Conservation (phyloP, 106 monocot genomes). For the Hemerocallis citrina region DNA sequence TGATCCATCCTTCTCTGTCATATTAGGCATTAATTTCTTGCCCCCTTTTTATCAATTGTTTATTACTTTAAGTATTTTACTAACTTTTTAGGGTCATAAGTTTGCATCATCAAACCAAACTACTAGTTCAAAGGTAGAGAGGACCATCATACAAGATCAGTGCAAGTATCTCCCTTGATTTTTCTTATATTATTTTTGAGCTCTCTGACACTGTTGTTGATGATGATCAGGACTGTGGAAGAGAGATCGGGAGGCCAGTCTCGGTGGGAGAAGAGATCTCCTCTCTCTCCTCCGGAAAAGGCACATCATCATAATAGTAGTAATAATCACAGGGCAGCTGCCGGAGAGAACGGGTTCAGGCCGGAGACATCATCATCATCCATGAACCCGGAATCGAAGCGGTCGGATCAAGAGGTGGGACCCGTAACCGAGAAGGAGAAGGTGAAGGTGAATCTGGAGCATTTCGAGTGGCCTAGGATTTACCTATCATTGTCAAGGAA, state of each 20-base stretch:
- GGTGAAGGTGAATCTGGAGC: constrained; percentile 42
- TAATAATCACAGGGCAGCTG: neutral
- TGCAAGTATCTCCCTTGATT: too few relatives aligned
- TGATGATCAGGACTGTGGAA: constrained; percentile 49
- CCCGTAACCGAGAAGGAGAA: constrained; percentile 12
- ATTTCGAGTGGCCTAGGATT: constrained; percentile 76
- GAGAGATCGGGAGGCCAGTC: constrained; percentile 18
- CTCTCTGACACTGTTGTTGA: too few relatives aligned
- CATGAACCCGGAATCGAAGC: constrained; percentile 2
- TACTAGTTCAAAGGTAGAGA: too few relatives aligned
- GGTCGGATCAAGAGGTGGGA: constrained; percentile 8
- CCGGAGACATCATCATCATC: neutral
- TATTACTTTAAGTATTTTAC: too few relatives aligned
- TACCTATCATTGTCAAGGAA: constrained; percentile 65
- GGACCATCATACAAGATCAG: too few relatives aligned
- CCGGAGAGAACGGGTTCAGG: neutral
- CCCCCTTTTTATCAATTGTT: too few relatives aligned
- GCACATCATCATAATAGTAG: too few relatives aligned
- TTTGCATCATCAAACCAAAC: too few relatives aligned
- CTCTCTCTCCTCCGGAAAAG: constrained; percentile 17
- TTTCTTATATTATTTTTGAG: too few relatives aligned
- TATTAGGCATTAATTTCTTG: too few relatives aligned
- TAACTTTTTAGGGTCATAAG: too few relatives aligned
- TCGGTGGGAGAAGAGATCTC: constrained; percentile 24
- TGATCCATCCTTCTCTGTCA: too few relatives aligned